phyloP scores from a whole-genome alignment of 2,329 filamentous ascomycete species.

The Scytalidium lignicola region DNA sequence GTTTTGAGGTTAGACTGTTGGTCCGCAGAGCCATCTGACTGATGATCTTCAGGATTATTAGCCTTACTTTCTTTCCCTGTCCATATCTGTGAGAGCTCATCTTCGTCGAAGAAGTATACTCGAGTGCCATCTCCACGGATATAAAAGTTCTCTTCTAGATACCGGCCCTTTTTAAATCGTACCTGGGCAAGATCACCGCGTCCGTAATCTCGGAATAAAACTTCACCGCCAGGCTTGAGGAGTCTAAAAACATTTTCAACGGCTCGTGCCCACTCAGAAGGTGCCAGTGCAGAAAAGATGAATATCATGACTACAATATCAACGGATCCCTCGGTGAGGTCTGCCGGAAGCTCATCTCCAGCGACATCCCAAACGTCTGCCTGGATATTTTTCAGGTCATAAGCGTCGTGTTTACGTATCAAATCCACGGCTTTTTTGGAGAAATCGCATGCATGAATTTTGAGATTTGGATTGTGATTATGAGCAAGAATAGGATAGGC shows the following conservation, averaged over 20 bases:
- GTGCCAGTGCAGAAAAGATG: constrained; percentile 89
- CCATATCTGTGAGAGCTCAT: constrained; percentile 81
- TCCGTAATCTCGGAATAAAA: constrained; percentile 95
- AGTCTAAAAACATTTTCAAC: constrained; percentile 76
- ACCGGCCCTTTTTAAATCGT: constrained; percentile 91
- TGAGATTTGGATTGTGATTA: constrained; percentile 78
- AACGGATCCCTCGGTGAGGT: constrained; percentile 70
- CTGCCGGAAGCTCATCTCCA: constrained; percentile 67
- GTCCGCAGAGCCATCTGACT: constrained; percentile 5
- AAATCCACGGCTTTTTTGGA: constrained; percentile 92
- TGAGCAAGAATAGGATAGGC: constrained; percentile 83
- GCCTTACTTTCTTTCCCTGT: constrained; percentile 32
- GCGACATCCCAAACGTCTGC: constrained; percentile 95
- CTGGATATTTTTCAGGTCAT: constrained; percentile 66
- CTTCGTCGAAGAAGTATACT: constrained; percentile 93
- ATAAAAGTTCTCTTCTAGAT: constrained; percentile 96
- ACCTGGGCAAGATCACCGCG: constrained; percentile 94
- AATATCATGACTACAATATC: constrained; percentile 95
- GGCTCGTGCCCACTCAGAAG: constrained; percentile 76
- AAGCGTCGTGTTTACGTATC: constrained; percentile 75
- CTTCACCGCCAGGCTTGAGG: constrained; percentile 86
- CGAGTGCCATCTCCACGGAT: constrained; percentile 91
- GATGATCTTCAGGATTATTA: constrained; percentile 13
- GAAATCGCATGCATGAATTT: constrained; percentile 92
- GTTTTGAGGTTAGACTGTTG: constrained; percentile 1